phyloP scores from a whole-genome alignment of 2,329 filamentous ascomycete species.

The Dothiorella sarmentorum region DNA sequence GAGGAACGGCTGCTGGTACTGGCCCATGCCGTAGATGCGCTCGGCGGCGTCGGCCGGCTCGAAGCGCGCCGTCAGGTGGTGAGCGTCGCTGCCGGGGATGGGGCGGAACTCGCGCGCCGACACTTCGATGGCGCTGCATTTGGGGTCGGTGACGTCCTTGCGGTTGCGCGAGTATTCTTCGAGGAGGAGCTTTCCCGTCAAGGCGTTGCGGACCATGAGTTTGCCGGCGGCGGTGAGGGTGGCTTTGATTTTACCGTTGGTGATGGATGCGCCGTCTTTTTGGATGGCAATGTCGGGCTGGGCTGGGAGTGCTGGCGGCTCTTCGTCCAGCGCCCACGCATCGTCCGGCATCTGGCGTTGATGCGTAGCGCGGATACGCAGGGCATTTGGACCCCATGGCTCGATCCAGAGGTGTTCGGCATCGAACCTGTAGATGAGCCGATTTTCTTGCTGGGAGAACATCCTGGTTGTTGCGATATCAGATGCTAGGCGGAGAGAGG shows the following conservation, averaged over 20 bases:
- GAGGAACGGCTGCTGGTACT: conserved; percentile 64
- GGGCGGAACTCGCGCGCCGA: conserved; percentile 58
- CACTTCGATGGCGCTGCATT: conserved; percentile 56
- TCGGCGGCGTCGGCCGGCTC: conserved; percentile 55
- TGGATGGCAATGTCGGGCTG: conserved; percentile 18
- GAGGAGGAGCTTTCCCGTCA: conserved; percentile 42
- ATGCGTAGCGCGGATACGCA: conserved; percentile 47
- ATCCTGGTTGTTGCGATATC: conserved; percentile 20
- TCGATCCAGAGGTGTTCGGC: conserved; percentile 50
- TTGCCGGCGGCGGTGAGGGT: conserved; percentile 49
- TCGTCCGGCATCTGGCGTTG: conserved; percentile 26
- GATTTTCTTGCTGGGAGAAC: conserved; percentile 49
- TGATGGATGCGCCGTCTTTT: conserved; percentile 38
- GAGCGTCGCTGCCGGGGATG: conserved; percentile 48
- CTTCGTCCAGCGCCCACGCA: conserved; percentile 26
- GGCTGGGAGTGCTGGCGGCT: neutral
- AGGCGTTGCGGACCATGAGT: conserved; percentile 46
- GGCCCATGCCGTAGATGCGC: conserved; percentile 66
- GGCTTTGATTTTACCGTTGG: conserved; percentile 50
- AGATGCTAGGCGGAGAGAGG: neutral
- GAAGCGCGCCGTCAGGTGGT: conserved; percentile 57
- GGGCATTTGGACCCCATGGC: conserved; percentile 48
- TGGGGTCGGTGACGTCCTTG: conserved; percentile 52
- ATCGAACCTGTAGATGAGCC: conserved; percentile 57
- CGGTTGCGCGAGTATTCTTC: conserved; percentile 55